Conservation (phyloP, 108 stramenopile species). For the Nitzschia sp. region DNA sequence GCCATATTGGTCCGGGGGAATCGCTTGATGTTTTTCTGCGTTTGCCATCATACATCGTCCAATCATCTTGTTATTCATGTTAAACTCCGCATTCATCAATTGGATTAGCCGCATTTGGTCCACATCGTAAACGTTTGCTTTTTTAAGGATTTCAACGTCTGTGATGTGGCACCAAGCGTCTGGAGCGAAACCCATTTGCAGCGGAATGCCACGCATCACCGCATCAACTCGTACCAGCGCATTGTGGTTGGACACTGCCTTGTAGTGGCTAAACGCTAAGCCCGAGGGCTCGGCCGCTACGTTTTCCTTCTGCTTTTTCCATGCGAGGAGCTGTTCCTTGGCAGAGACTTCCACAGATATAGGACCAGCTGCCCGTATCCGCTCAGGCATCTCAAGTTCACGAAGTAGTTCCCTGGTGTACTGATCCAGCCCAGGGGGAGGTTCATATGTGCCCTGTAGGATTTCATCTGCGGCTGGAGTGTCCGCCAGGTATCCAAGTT, state of each 20-base stretch:
- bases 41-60: neutral
- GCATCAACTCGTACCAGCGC: neutral
- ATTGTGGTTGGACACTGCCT: neutral
- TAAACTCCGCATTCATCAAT: constrained; percentile 19
- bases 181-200: constrained; percentile 1
- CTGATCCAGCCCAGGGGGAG: too few species aligned
- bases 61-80: constrained; percentile 19
- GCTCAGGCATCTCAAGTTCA: too few species aligned
- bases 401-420: too few species aligned
- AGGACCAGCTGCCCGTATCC: too few species aligned
- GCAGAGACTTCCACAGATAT: too few species aligned
- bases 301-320: too few species aligned
- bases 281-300: constrained; percentile 5
- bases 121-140: neutral
- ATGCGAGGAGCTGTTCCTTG: too few species aligned
- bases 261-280: constrained; percentile 15
- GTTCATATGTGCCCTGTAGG: too few species aligned
- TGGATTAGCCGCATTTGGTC: constrained; percentile 13
- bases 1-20: neutral
- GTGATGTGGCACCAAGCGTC: constrained; percentile 9
- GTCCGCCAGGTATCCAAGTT: too few species aligned
- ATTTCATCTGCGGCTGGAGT: too few species aligned
- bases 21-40: too few species aligned
- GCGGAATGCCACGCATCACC: neutral
- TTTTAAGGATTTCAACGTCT: constrained; percentile 19